Evolutionary conservation across 108 stramenopile species (phyloP).

Genomic region (Skeletonema potamos): DNA sequence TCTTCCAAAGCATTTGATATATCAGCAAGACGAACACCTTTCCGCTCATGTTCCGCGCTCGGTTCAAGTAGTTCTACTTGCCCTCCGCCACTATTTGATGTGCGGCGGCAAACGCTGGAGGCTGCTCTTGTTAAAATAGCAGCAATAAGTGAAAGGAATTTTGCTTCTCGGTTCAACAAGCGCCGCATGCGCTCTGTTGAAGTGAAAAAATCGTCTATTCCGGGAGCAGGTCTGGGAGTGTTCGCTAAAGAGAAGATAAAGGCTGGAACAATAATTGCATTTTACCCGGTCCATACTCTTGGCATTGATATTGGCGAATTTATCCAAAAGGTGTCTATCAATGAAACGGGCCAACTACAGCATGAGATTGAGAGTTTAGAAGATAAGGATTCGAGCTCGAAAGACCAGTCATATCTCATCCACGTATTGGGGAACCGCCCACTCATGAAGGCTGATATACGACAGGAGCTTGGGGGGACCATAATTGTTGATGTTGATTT

Average conservation of each 20-base stretch:
- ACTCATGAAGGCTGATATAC: slow-evolving; percentile 10
- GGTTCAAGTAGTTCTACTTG: too few relatives aligned
- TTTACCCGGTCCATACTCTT: slow-evolving; percentile 51
- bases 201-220: slow-evolving; percentile 32
- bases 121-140: slow-evolving; percentile 1
- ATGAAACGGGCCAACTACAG: background rate
- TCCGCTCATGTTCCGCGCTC: background rate
- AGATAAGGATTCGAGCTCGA: slow-evolving; percentile 19
- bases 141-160: background rate
- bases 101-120: background rate
- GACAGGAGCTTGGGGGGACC: slow-evolving; percentile 16
- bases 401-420: slow-evolving; percentile 27
- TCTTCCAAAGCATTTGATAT: background rate
- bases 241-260: slow-evolving; percentile 57
- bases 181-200: slow-evolving; percentile 16
- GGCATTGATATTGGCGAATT: slow-evolving; percentile 37
- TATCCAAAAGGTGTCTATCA: background rate
- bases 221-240: slow-evolving; percentile 50
- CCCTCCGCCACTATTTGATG: background rate
- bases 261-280: slow-evolving; percentile 45
- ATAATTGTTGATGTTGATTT: slow-evolving; percentile 42
- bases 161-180: slow-evolving; percentile 11
- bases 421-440: slow-evolving; percentile 10
- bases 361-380: background rate
- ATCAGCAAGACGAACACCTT: background rate